phyloP scores from a whole-genome alignment of 805 yeast genomes.

The Cyberlindnera xylosilytica region DNA sequence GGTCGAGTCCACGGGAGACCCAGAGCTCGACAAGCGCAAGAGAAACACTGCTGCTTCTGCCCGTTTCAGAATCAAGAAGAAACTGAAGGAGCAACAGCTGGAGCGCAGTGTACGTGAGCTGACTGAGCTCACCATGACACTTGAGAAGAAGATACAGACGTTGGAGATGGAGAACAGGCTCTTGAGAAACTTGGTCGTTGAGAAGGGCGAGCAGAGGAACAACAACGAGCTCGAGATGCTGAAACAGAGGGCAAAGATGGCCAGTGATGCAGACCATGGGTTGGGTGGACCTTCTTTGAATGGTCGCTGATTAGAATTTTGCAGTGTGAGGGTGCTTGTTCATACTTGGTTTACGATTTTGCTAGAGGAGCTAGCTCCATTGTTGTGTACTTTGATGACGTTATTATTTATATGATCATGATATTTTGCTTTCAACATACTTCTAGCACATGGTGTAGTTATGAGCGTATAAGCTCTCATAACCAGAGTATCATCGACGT shows the following conservation, averaged over 20 bases:
- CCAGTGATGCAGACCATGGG: constrained; percentile 11
- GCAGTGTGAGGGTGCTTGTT: no score
- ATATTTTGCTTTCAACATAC: no score
- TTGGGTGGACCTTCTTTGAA: constrained; percentile 2
- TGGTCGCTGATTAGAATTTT: constrained; percentile 1
- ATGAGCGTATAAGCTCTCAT: no score
- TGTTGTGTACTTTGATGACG: no score
- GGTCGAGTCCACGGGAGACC: constrained; percentile 24
- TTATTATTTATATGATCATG: no score
- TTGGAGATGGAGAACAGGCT: constrained; percentile 92
- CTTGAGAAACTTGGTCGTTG: constrained; percentile 77
- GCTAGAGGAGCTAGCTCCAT: no score
- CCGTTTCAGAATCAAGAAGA: constrained; percentile 87
- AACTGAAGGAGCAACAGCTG: constrained; percentile 87
- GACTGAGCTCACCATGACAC: constrained; percentile 57
- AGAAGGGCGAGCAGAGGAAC: constrained; percentile 60
- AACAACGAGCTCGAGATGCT: constrained; percentile 51
- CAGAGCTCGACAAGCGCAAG: constrained; percentile 70
- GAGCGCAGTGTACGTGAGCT: constrained; percentile 73
- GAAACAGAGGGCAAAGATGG: constrained; percentile 41
- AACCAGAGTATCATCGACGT: no score
- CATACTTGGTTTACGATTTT: no score
- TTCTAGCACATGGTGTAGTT: no score
- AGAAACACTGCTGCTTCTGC: constrained; percentile 95
- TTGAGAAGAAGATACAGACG: constrained; percentile 76